These are phyloP conservation scores for Nicotiana sylvestris DNA, from an alignment of 257 asterid genomes.

Conservation along the genomic window DNA sequence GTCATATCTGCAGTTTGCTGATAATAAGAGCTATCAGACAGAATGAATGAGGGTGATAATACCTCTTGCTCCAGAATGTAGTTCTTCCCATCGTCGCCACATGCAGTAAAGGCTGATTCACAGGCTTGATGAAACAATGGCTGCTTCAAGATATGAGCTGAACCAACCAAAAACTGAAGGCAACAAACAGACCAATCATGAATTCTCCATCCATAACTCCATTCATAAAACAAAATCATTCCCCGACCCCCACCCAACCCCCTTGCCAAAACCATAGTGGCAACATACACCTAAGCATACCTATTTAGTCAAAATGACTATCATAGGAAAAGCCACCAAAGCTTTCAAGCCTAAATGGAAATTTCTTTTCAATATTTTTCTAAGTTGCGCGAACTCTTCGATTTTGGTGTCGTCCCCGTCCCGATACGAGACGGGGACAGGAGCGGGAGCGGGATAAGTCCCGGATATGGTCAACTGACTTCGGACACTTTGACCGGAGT, in stretches of 20 bases:
- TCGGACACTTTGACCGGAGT: too few species aligned
- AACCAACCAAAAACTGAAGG: conserved; percentile 87
- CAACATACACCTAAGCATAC: not conserved
- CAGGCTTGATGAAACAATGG: conserved; percentile 60
- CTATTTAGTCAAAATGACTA: not conserved
- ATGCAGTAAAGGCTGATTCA: conserved; percentile 67
- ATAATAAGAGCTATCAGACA: not conserved
- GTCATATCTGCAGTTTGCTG: not conserved
- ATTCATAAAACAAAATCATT: not conserved
- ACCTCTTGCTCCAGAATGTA: conserved; percentile 73
- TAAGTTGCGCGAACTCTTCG: too few species aligned
- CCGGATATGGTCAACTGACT: too few species aligned
- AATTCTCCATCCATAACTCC: not conserved
- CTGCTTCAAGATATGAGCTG: conserved; percentile 83
- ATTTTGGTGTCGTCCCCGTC: too few species aligned
- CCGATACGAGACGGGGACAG: too few species aligned
- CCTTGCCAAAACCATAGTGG: not conserved
- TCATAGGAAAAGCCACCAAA: not conserved
- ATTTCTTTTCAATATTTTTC: not conserved
- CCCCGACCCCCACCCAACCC: not conserved
- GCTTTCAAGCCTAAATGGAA: not conserved
- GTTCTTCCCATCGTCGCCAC: conserved; percentile 37
- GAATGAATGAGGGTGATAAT: not conserved
- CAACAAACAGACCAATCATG: conserved; percentile 7
- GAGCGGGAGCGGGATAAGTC: too few species aligned